Conservation (phyloP, 805 yeast genomes). For the Priceomyces melissophilus region DNA sequence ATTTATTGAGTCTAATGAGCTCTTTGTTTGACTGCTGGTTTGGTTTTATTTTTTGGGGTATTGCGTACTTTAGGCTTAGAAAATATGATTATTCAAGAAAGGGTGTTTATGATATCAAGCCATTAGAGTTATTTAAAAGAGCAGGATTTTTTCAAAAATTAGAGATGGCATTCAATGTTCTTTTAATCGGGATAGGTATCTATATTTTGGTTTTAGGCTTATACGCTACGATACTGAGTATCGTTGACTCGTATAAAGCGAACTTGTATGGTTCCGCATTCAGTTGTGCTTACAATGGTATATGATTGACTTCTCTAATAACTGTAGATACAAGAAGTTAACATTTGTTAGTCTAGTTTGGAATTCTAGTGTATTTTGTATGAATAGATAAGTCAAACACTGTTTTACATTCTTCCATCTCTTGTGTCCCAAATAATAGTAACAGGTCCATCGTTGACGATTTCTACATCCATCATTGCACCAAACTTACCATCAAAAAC, state of each 20-base stretch:
- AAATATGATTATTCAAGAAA: conserved; percentile 17
- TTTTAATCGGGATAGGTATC: conserved; percentile 45
- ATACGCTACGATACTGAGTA: conserved; percentile 54
- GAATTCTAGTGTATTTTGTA: not conserved
- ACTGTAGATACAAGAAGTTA: not conserved
- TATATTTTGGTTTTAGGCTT: conserved; percentile 60
- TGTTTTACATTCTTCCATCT: conserved; percentile 20
- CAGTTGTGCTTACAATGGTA: conserved; percentile 38
- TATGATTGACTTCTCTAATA: conserved; percentile 5
- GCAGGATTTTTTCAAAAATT: conserved; percentile 30
- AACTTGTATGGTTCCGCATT: conserved; percentile 51
- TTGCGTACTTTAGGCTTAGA: conserved; percentile 49
- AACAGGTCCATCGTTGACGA: conserved; percentile 91
- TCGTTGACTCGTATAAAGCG: conserved; percentile 47
- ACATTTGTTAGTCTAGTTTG: not conserved
- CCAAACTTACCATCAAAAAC: conserved; percentile 92
- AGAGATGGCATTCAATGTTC: conserved; percentile 32
- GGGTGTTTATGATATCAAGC: conserved; percentile 16
- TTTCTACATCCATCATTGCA: conserved; percentile 92
- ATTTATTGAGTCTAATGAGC: conserved; percentile 54
- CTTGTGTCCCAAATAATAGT: conserved; percentile 79
- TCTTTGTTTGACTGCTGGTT: conserved; percentile 66
- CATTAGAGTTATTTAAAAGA: conserved; percentile 21
- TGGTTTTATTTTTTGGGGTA: conserved; percentile 62
- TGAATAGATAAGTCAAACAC: not conserved